A percentile compares a stretch with the other conserved stretches of the same genome.
Conservation (phyloP, 306 rosid species). For the Pterocarpus santalinus region DNA sequence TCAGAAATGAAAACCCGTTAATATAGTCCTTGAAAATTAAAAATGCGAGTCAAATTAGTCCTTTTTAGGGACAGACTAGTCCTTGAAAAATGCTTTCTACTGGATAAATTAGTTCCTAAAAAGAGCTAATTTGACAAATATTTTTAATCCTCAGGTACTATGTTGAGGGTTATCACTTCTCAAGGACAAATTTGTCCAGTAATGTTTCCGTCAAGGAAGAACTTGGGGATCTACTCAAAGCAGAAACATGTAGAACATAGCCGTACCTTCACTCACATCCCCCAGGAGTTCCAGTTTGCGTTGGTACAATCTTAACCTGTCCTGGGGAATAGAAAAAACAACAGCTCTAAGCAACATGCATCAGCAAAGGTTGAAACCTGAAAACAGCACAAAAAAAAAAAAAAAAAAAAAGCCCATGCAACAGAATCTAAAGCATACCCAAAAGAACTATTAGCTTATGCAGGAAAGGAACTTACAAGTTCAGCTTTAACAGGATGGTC, state of each 20-base stretch:
- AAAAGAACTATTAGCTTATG: not conserved
- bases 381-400: too few species aligned
- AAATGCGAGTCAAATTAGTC: too few species aligned
- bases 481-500: constrained; percentile 78
- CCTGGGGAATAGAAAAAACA: constrained; percentile 54
- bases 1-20: too few species aligned
- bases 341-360: constrained; percentile 22
- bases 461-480: constrained; percentile 67
- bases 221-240: not conserved
- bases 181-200: too few species aligned
- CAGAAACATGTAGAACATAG: constrained; percentile 10
- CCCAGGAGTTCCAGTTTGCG: constrained; percentile 65
- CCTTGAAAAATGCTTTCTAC: too few species aligned
- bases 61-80: too few species aligned
- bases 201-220: too few species aligned
- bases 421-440: not conserved
- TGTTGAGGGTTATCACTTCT: too few species aligned
- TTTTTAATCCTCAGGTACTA: too few species aligned
- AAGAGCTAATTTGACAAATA: too few species aligned
- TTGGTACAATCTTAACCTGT: constrained; percentile 70
- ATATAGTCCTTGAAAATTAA: too few species aligned
- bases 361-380: constrained; percentile 38
- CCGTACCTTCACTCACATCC: constrained; percentile 74
- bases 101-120: too few species aligned
- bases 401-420: constrained; percentile 27